Conservation (phyloP, 768 basidiomycete genomes). For the Leccinellum rugosiceps region DNA sequence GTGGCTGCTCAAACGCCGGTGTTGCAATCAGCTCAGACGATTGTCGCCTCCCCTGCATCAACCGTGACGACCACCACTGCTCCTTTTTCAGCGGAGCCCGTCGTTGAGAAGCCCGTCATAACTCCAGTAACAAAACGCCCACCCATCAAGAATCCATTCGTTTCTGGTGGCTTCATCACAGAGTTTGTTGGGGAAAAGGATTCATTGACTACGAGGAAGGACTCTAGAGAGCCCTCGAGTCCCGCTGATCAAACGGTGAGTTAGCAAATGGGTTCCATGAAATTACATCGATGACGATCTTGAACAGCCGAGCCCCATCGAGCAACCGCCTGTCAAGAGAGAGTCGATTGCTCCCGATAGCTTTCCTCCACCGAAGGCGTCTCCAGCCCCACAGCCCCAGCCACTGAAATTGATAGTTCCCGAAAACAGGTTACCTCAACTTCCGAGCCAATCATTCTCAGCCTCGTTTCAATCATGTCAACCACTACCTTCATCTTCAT, state of each 20-base stretch:
- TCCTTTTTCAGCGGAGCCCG: slow-evolving; percentile 7
- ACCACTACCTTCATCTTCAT: slow-evolving; percentile 9
- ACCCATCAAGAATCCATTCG: slow-evolving; percentile 41
- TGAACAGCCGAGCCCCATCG: slow-evolving; percentile 15
- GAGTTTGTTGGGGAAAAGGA: slow-evolving; percentile 38
- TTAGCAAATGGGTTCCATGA: not conserved
- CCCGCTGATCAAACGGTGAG: slow-evolving; percentile 17
- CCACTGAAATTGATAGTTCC: slow-evolving; percentile 9
- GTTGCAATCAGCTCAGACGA: slow-evolving; percentile 12
- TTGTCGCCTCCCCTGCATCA: slow-evolving; percentile 17
- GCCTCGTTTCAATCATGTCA: slow-evolving; percentile 11
- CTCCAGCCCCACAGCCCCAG: slow-evolving; percentile 6
- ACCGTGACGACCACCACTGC: slow-evolving; percentile 8
- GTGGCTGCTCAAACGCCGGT: slow-evolving; percentile 14
- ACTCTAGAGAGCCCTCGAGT: slow-evolving; percentile 15
- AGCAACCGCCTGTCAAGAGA: slow-evolving; percentile 17
- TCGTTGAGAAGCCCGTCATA: slow-evolving; percentile 10
- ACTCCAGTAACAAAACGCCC: slow-evolving; percentile 15
- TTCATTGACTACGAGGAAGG: slow-evolving; percentile 20
- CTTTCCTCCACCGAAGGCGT: slow-evolving; percentile 11
- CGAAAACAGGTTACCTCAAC: slow-evolving; percentile 10
- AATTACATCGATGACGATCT: slow-evolving; percentile 1
- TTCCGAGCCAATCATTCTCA: slow-evolving; percentile 8
- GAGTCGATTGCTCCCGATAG: slow-evolving; percentile 13
- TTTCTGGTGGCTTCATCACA: slow-evolving; percentile 48